Conservation (phyloP, 148 eudicot species). For the Diospyros lotus region DNA sequence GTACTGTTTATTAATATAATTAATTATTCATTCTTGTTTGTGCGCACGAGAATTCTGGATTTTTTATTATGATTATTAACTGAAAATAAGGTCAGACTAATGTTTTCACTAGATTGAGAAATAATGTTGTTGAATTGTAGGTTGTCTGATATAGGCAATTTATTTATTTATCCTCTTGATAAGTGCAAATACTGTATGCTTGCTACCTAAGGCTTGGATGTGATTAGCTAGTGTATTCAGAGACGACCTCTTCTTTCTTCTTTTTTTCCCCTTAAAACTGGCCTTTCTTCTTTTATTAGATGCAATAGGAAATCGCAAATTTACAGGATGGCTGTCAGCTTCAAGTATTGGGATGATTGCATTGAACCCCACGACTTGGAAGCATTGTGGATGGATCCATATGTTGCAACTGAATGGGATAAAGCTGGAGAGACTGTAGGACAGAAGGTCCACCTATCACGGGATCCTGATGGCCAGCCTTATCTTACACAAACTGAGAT, state of each 20-base stretch:
- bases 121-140: neutral
- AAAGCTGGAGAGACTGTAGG: constrained; percentile 63
- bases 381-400: constrained; percentile 64
- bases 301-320: neutral
- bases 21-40: neutral
- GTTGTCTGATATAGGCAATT: neutral
- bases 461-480: constrained; percentile 82
- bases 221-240: neutral
- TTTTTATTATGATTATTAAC: neutral
- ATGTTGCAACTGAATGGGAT: constrained; percentile 63
- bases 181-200: neutral
- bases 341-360: constrained; percentile 77
- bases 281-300: neutral
- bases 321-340: constrained; percentile 33
- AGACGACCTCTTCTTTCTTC: no score
- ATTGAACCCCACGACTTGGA: constrained; percentile 57
- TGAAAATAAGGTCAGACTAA: no score
- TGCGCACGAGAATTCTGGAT: no score
- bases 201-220: no score
- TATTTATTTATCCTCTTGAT: neutral
- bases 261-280: neutral
- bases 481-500: constrained; percentile 77
- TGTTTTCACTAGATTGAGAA: neutral
- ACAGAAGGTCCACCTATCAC: constrained; percentile 56
- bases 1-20: neutral